Evolutionary conservation across 2,329 filamentous ascomycete genomes (phyloP), one percentile per base, ranked within the genome.

Genomic region (Coleophoma crateriformis): DNA sequence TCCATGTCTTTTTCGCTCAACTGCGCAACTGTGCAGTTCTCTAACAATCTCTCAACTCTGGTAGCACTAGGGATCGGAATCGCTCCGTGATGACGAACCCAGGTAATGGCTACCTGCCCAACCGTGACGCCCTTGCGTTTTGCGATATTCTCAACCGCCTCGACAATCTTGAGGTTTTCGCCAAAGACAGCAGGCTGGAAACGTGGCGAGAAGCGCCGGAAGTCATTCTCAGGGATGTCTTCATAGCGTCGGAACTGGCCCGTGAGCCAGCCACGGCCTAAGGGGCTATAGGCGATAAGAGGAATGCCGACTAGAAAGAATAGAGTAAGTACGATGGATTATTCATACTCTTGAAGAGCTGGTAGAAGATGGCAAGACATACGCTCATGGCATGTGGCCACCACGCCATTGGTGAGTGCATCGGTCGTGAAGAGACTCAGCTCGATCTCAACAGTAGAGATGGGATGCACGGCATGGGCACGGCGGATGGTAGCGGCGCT

Each of bases 381-480:
- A 27, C 27, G 56, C 33, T 74, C 1, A 68, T 64, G 1, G 70
- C 63, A 17, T 72, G 70, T 74, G 55, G 2, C 62, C 67, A 22
- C 19, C 11, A 49, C 27, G 5, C 17, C 37, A 33, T 34, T 46
- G 8, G 19, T 47, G 19, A 46, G 85, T 78, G 35, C 79, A 33
- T 64, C 58, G 5, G 54, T 58, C 4, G 65, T 54, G 61, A 74
- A 79, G 0, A 72, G 72, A 38, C 64, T 71, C 63, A 77, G 78
- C 57, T 81, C 76, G 42, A 79, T 66, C 60, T 81, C 76, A 8
- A 76, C 65, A 3, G 74, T 73, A 5, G 71, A 60, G 53, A 81
- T 67, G 38, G 71, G 74, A 43, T 68, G 67, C 13, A 81, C 61
- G 35, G 71, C 69, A 57, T 67, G 68, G 1, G 71, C 72, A 48